Evolutionary conservation across 2,329 filamentous ascomycete species (phyloP).

Genomic region (Hypoxylon sp.): DNA sequence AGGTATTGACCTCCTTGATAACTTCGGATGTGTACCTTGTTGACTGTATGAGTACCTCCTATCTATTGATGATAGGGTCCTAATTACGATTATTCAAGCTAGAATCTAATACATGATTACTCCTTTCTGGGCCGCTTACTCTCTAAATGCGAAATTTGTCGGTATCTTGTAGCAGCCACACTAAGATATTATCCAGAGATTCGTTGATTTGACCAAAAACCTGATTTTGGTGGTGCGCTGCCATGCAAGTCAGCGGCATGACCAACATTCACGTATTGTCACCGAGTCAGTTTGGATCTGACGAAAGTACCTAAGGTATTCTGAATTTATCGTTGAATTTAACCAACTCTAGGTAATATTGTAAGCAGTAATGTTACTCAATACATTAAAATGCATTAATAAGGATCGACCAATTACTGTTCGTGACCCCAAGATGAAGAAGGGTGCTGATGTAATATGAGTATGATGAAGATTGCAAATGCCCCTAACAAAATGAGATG

Average conservation of each 20-base stretch:
- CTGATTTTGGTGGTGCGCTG: background rate
- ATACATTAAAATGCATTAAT: background rate
- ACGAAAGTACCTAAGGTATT: background rate
- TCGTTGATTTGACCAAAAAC: too few relatives aligned
- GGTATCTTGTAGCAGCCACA: too few relatives aligned
- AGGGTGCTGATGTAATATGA: background rate
- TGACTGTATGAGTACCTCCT: too few relatives aligned
- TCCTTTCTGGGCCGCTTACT: too few relatives aligned
- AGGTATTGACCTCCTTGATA: too few relatives aligned
- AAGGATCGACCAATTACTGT: slow-evolving; percentile 6
- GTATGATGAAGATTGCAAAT: background rate
- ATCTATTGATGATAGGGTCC: background rate
- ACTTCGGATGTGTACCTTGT: too few relatives aligned
- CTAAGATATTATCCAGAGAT: background rate
- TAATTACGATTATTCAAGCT: background rate
- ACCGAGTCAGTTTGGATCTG: background rate
- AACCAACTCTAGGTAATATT: background rate
- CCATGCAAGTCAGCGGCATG: background rate
- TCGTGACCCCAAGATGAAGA: background rate
- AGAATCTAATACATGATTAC: background rate
- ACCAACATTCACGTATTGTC: too few relatives aligned
- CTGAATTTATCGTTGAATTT: background rate
- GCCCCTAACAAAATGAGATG: background rate
- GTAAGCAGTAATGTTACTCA: background rate
- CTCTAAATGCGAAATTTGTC: too few relatives aligned